These are phyloP conservation scores for Aphanocladium album DNA, from an alignment of 2,329 filamentous ascomycete species.

Conservation along the genomic window DNA sequence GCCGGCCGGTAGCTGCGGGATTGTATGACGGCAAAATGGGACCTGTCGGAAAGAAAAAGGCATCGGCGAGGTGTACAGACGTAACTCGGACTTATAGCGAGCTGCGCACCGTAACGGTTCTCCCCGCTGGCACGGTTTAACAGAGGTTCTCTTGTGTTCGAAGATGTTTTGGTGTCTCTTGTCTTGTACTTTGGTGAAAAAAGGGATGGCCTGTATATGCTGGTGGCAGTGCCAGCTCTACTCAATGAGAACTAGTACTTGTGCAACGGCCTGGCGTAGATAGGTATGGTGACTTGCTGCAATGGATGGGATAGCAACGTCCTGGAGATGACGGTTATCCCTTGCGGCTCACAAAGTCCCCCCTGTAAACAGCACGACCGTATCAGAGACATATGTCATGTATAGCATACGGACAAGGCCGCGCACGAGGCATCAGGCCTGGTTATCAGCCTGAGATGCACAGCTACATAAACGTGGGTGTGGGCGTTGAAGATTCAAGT, in stretches of 20 bases:
- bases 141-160: neutral
- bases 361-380: too few relatives aligned
- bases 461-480: neutral
- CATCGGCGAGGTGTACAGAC: neutral
- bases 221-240: too few relatives aligned
- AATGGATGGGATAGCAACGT: too few relatives aligned
- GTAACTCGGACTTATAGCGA: neutral
- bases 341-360: too few relatives aligned
- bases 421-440: neutral
- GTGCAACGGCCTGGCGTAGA: too few relatives aligned
- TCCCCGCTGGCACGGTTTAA: neutral
- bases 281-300: too few relatives aligned
- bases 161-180: neutral
- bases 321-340: too few relatives aligned
- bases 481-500: neutral
- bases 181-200: neutral
- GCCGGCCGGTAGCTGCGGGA: neutral
- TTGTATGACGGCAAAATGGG: neutral
- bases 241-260: too few relatives aligned
- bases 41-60: neutral
- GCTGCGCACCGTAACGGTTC: neutral
- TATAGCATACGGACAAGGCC: neutral
- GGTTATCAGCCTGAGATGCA: neutral
- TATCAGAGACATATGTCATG: neutral
- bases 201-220: too few relatives aligned